These are phyloP conservation scores for Zygosaccharomyces gambellarensis DNA, from an alignment of 805 yeast species.

Conservation along the genomic window DNA sequence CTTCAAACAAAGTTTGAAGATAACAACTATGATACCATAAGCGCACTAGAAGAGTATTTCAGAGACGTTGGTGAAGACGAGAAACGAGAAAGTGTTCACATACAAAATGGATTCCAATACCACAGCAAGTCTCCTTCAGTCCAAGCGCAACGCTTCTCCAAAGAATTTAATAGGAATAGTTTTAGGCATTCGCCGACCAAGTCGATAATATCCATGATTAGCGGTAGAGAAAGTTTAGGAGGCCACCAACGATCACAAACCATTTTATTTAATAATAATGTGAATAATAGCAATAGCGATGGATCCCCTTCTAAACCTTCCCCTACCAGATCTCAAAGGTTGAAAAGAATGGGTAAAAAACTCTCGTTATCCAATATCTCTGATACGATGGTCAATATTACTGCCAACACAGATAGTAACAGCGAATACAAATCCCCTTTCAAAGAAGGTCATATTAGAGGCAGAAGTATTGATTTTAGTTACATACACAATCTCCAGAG, in stretches of 20 bases:
- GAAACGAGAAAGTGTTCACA: conserved; percentile 14
- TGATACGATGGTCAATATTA: conserved; percentile 17
- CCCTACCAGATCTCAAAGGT: conserved; percentile 27
- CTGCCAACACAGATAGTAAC: conserved; percentile 5
- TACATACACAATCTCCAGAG: conserved; percentile 31
- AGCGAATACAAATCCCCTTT: conserved; percentile 5
- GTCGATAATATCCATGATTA: conserved; percentile 29
- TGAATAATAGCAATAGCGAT: conserved; percentile 8
- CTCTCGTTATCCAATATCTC: conserved; percentile 31
- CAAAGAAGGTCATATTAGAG: conserved; percentile 20
- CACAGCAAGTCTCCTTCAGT: conserved; percentile 21
- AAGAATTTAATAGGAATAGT: conserved; percentile 15
- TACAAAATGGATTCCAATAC: conserved; percentile 24
- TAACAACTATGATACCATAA: conserved; percentile 22
- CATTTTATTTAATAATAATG: conserved; percentile 7
- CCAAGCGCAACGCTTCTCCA: conserved; percentile 12
- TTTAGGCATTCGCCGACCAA: conserved; percentile 34
- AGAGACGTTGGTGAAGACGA: conserved; percentile 14
- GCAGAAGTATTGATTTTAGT: conserved; percentile 31
- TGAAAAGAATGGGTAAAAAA: conserved; percentile 30
- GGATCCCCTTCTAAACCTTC: conserved; percentile 24
- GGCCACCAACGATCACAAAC: conserved; percentile 19
- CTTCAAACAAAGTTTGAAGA: not conserved
- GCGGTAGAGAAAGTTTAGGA: conserved; percentile 17
- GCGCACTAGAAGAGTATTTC: conserved; percentile 28